These are phyloP conservation scores for Elsinoe necatrix DNA, from an alignment of 2,329 filamentous ascomycete genomes.

Conservation along the genomic window DNA sequence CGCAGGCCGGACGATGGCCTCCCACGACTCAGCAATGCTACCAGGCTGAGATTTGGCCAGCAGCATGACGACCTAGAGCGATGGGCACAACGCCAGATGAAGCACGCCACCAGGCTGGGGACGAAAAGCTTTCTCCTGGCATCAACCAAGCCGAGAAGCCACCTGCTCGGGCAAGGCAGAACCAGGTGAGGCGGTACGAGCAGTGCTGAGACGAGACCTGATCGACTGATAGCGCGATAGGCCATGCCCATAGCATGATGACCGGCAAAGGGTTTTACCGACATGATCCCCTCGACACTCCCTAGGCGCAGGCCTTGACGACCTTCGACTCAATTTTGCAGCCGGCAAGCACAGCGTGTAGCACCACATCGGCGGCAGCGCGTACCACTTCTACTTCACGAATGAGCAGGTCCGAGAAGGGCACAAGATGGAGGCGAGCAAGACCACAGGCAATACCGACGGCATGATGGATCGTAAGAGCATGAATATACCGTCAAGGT, in stretches of 20 bases:
- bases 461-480: too few species aligned
- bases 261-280: neutral
- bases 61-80: neutral
- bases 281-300: too few species aligned
- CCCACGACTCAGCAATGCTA: too few species aligned
- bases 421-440: too few species aligned
- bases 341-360: too few species aligned
- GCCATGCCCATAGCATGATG: neutral
- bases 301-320: too few species aligned
- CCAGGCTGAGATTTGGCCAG: neutral
- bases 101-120: neutral
- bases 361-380: too few species aligned
- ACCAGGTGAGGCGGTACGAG: neutral
- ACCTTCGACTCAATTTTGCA: too few species aligned
- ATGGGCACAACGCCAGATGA: neutral
- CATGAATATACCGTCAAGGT: too few species aligned
- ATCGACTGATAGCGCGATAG: neutral
- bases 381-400: too few species aligned
- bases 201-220: neutral
- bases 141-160: neutral
- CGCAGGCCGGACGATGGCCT: neutral
- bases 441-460: too few species aligned
- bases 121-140: neutral
- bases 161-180: neutral
- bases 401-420: too few species aligned